These are phyloP conservation scores for Fomitopsis palustris DNA, from an alignment of 1,284 basidiomycete genomes.

Conservation along the genomic window DNA sequence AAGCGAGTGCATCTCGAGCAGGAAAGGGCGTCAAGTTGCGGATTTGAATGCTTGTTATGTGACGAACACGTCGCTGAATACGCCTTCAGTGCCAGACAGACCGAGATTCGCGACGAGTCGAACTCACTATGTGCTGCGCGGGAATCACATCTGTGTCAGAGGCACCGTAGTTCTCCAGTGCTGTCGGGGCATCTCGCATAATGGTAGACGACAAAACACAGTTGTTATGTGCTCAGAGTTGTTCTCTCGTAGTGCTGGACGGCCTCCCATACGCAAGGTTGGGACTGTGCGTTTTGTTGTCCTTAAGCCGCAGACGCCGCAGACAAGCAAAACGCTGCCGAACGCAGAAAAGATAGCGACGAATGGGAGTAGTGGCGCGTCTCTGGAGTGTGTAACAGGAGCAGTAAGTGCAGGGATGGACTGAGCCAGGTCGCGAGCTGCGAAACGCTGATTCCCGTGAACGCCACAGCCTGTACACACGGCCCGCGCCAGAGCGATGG, in stretches of 20 bases:
- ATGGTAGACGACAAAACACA: background rate
- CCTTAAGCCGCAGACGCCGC: no score
- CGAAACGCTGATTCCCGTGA: no score
- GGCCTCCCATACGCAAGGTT: background rate
- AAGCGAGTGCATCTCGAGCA: constrained; percentile 69
- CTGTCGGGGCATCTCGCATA: constrained; percentile 2
- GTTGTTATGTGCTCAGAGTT: background rate
- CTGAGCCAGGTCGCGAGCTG: no score
- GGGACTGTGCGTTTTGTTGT: no score
- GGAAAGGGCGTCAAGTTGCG: constrained; percentile 82
- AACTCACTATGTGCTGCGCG: constrained; percentile 6
- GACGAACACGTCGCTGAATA: constrained; percentile 64
- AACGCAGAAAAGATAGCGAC: no score
- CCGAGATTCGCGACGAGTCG: background rate
- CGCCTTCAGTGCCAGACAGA: background rate
- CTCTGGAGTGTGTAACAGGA: no score
- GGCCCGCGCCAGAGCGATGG: background rate
- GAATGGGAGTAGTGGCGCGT: no score
- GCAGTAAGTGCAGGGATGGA: no score
- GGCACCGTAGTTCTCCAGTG: background rate
- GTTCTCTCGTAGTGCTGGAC: no score
- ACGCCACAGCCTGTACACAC: no score
- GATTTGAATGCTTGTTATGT: constrained; percentile 70
- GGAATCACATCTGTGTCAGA: background rate
- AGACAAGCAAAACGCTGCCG: no score